Evolutionary conservation across 306 rosid genomes (phyloP), one percentile per base, ranked within the genome.

Genomic region (Betula pendula): DNA sequence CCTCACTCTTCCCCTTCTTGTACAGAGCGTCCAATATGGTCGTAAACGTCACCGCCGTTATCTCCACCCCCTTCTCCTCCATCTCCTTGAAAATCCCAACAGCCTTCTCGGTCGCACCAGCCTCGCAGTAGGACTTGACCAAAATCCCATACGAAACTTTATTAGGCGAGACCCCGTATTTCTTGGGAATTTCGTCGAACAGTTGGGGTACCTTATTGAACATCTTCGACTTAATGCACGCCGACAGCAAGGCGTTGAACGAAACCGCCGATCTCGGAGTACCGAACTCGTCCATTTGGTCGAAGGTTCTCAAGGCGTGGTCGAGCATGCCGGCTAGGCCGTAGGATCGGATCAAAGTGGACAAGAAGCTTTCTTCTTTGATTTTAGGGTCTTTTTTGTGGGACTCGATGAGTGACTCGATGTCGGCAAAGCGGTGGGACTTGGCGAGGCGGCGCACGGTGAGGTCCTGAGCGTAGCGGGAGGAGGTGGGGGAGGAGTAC

Each of bases 291-390:
- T 81, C 90, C 96, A 91, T 91, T 45, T 87, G 85, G 12, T 85
- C 80, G 56, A 76, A 87, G 25, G 89, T 87, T 27, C 69, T 76
- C 81, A 84, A 6, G 1, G 96, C 96, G 24, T 84, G 89, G 11
- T 87, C 90, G 63, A 91, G 51, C 96, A 91, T 85, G 20, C 86
- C 83, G 1, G 89, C 90, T 12, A 80, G 82, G 58, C 93, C 93
- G 77, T 91, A 91, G 63, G 96, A 87, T 33, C 91, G 89, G 49
- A 91, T 91, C 74, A 91, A 77, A 74, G 87, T 73, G 53, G 93
- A 87, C 12, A 91, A 29, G 72, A 53, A 91, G 0, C 91, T 83
- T 40, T 91, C 96, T 73, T 85, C 79, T 47, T 78, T 81, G 81
- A 89, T 80, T 52, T 82, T 84, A 42, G 92, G 88, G 63, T 89